Evolutionary conservation across 2,329 filamentous ascomycete species (phyloP).

Genomic region (Fusarium tjaetaba): DNA sequence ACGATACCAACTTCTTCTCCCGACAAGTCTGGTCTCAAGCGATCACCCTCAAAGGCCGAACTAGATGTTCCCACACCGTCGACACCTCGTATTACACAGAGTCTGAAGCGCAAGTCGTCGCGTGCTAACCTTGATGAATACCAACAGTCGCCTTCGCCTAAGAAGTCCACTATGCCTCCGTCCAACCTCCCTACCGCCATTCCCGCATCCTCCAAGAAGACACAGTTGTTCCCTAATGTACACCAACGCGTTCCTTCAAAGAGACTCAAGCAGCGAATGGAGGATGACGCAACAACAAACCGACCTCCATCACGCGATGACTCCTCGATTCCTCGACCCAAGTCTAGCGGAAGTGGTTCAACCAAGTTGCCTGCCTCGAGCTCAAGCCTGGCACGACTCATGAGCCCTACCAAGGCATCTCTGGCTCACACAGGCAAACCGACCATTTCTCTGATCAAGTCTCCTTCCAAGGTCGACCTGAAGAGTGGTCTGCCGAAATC

Average conservation of each 20-base stretch:
- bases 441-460: slow-evolving; percentile 47
- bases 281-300: slow-evolving; percentile 75
- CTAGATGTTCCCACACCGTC: slow-evolving; percentile 62
- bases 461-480: slow-evolving; percentile 59
- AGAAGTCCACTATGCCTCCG: slow-evolving; percentile 40
- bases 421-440: slow-evolving; percentile 51
- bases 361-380: slow-evolving; percentile 54
- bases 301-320: slow-evolving; percentile 67
- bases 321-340: slow-evolving; percentile 61
- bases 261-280: slow-evolving; percentile 72
- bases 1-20: slow-evolving; percentile 48
- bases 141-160: slow-evolving; percentile 43
- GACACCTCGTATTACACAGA: slow-evolving; percentile 48
- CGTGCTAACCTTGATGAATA: slow-evolving; percentile 48
- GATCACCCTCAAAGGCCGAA: slow-evolving; percentile 61
- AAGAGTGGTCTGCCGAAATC: slow-evolving; percentile 57
- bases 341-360: slow-evolving; percentile 42
- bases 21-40: slow-evolving; percentile 58
- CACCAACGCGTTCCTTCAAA: slow-evolving; percentile 64
- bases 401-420: slow-evolving; percentile 83
- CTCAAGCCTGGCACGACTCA: slow-evolving; percentile 65
- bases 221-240: slow-evolving; percentile 34
- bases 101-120: slow-evolving; percentile 46
- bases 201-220: slow-evolving; percentile 24
- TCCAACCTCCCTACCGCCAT: slow-evolving; percentile 36